These are phyloP conservation scores for Sambucus nigra DNA, from an alignment of 129 eudicot species.

Conservation along the genomic window DNA sequence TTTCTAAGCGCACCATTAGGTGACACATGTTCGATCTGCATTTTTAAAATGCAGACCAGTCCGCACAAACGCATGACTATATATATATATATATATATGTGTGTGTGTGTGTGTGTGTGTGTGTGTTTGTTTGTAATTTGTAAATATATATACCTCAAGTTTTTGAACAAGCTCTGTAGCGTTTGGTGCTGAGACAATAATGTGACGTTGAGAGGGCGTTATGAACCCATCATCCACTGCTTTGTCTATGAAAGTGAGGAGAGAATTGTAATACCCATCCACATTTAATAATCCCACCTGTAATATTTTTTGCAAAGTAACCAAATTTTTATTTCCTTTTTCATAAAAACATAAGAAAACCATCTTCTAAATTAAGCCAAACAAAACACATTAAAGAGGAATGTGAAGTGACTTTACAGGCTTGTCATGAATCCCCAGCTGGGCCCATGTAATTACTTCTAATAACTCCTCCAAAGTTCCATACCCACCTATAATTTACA, in stretches of 20 bases:
- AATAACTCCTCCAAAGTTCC: constrained; percentile 61
- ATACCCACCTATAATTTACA: constrained; percentile 43
- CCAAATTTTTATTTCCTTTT: background rate
- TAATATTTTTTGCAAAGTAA: background rate
- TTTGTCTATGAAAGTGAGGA: constrained; percentile 49
- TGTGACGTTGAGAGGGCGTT: constrained; percentile 51
- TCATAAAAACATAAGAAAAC: background rate
- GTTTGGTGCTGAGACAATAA: constrained; percentile 41
- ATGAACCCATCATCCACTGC: constrained; percentile 64
- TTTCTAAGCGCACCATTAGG: too few relatives aligned
- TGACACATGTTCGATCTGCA: background rate
- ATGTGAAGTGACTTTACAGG: constrained; percentile 27
- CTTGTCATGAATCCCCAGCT: constrained; percentile 62
- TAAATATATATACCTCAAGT: constrained; percentile 36
- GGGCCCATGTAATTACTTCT: constrained; percentile 67
- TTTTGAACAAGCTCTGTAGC: constrained; percentile 42
- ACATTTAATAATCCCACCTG: constrained; percentile 68
- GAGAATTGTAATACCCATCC: constrained; percentile 46
- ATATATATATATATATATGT: too few relatives aligned
- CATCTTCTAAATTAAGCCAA: constrained; percentile 16
- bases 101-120: too few relatives aligned
- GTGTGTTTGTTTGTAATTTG: background rate
- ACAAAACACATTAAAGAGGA: background rate
- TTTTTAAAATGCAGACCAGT: background rate
- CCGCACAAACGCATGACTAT: too few relatives aligned